These are phyloP conservation scores for Polyplosphaeria fusca DNA, from an alignment of 495 filamentous ascomycete species.

Conservation along the genomic window DNA sequence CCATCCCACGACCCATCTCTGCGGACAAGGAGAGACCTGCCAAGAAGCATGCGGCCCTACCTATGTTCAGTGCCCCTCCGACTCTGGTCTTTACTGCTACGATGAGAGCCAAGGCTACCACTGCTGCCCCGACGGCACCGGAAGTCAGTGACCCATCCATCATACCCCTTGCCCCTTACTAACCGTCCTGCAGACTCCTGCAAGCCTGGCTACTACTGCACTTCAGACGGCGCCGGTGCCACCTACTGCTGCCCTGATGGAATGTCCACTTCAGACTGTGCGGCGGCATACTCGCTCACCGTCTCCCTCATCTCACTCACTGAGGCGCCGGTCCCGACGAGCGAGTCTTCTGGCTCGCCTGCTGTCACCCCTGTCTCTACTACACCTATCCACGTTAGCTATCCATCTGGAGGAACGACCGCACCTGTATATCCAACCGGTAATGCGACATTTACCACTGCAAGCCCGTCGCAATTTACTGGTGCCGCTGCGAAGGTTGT, in stretches of 20 bases:
- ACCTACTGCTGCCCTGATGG: slow-evolving; percentile 29
- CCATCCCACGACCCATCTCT: slow-evolving; percentile 15
- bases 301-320: slow-evolving; percentile 15
- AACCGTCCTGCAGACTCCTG: slow-evolving; percentile 15
- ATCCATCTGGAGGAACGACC: neutral
- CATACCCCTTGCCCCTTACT: neutral
- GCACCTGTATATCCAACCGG: neutral
- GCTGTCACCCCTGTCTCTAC: slow-evolving; percentile 8
- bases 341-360: neutral
- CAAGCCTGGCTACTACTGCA: slow-evolving; percentile 22
- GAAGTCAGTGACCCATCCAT: slow-evolving; percentile 27
- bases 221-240: slow-evolving; percentile 8
- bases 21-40: slow-evolving; percentile 20
- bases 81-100: slow-evolving; percentile 15
- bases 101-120: slow-evolving; percentile 9
- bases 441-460: slow-evolving; percentile 16
- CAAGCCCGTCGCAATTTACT: slow-evolving; percentile 7
- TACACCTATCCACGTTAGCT: slow-evolving; percentile 16
- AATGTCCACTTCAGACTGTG: neutral
- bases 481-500: slow-evolving; percentile 11
- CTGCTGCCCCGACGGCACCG: slow-evolving; percentile 23
- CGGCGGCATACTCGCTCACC: slow-evolving; percentile 18
- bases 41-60: slow-evolving; percentile 18
- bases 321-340: neutral
- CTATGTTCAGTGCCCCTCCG: slow-evolving; percentile 16